phyloP scores from a whole-genome alignment of 345 rosid genomes.

The Passiflora organensis region DNA sequence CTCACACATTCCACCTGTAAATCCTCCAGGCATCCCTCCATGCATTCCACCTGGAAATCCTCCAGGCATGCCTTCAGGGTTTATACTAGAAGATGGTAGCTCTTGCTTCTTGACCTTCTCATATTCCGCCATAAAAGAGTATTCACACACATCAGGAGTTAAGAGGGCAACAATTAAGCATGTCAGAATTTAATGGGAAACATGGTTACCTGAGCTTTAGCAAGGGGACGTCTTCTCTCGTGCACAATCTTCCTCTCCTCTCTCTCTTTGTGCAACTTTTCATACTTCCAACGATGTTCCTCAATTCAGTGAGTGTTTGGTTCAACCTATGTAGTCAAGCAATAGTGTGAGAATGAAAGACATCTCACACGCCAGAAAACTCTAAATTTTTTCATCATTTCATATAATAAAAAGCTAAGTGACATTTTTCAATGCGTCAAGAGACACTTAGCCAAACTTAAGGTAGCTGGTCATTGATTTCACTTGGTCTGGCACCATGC shows the following conservation, averaged over 20 bases:
- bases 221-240: slow-evolving; percentile 69
- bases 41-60: slow-evolving; percentile 66
- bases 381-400: no score
- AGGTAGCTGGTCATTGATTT: no score
- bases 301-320: slow-evolving; percentile 81
- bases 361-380: background rate
- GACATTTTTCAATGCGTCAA: no score
- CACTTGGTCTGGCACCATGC: no score
- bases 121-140: slow-evolving; percentile 66
- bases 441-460: no score
- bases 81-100: slow-evolving; percentile 69
- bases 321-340: slow-evolving; percentile 56
- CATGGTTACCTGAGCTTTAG: slow-evolving; percentile 75
- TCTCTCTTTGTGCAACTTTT: slow-evolving; percentile 71
- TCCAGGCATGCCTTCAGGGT: slow-evolving; percentile 59
- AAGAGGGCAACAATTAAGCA: slow-evolving; percentile 1
- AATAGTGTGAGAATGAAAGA: slow-evolving; percentile 1
- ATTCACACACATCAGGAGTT: background rate
- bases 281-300: slow-evolving; percentile 94
- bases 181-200: background rate
- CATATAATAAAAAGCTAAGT: no score
- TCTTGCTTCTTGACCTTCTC: slow-evolving; percentile 92
- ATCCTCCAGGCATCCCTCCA: slow-evolving; percentile 38
- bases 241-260: slow-evolving; percentile 71
- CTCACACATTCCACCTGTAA: slow-evolving; percentile 10